Evolutionary conservation across 306 rosid species (phyloP).

Genomic region (Senna siamea): DNA sequence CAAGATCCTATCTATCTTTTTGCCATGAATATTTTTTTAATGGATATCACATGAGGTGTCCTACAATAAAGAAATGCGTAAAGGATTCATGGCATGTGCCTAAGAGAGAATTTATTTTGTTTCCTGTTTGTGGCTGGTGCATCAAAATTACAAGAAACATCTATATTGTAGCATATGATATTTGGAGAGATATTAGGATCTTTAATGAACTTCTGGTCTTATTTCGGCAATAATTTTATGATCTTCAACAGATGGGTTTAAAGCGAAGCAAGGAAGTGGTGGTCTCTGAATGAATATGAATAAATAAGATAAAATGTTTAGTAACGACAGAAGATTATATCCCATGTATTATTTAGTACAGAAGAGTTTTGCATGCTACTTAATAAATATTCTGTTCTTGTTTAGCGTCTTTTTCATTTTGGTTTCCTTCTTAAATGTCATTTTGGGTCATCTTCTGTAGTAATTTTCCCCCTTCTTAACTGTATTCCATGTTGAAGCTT

Average conservation of each 20-base stretch:
- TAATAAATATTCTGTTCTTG: not conserved
- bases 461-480: not conserved
- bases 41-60: not conserved
- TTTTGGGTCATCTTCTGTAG: not conserved
- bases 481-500: not conserved
- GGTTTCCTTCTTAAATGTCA: not conserved
- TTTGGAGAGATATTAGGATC: not conserved
- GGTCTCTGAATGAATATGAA: not conserved
- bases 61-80: constrained; percentile 10
- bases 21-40: not conserved
- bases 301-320: not conserved
- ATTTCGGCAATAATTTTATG: not conserved
- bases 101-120: not conserved
- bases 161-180: not conserved
- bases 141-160: too few species aligned
- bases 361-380: not conserved
- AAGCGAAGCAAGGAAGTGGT: not conserved
- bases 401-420: not conserved
- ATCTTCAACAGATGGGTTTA: not conserved
- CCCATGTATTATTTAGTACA: too few species aligned
- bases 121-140: not conserved
- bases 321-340: too few species aligned
- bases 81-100: not conserved
- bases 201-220: not conserved
- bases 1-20: not conserved